A percentile compares a stretch with the other conserved stretches of the same genome.
These are phyloP conservation scores for Ophiostoma himal-ulmi DNA, from an alignment of 2,329 filamentous ascomycete species.

Conservation along the genomic window DNA sequence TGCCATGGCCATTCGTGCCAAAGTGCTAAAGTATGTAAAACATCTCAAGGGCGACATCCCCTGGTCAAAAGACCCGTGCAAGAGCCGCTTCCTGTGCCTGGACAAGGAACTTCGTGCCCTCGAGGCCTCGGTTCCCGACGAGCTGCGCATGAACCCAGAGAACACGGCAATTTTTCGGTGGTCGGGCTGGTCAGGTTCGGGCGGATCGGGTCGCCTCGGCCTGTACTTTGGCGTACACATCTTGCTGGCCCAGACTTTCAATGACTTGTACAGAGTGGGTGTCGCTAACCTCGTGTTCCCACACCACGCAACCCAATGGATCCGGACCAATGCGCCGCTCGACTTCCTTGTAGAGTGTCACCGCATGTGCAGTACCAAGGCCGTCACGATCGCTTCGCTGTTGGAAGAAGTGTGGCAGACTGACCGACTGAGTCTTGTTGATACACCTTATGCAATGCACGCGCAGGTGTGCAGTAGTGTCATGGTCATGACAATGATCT, in stretches of 20 bases:
- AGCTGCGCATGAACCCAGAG: slow-evolving; percentile 12
- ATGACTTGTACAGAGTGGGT: slow-evolving; percentile 23
- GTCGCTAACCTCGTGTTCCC: slow-evolving; percentile 24
- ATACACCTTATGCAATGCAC: slow-evolving; percentile 23
- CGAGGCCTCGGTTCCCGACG: slow-evolving; percentile 14
- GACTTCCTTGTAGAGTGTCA: slow-evolving; percentile 20
- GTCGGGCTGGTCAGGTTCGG: slow-evolving; percentile 11
- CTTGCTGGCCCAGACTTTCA: slow-evolving; percentile 21
- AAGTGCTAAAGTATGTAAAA: slow-evolving; percentile 22
- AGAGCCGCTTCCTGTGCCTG: slow-evolving; percentile 14
- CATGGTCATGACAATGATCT: slow-evolving; percentile 21
- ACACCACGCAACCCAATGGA: slow-evolving; percentile 22
- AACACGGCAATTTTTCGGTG: slow-evolving; percentile 19
- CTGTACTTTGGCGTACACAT: slow-evolving; percentile 23
- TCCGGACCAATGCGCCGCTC: slow-evolving; percentile 20
- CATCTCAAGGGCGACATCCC: slow-evolving; percentile 20
- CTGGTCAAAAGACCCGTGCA: slow-evolving; percentile 18
- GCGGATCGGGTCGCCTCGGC: slow-evolving; percentile 14
- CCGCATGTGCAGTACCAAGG: slow-evolving; percentile 20
- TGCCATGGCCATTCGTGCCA: slow-evolving; percentile 19
- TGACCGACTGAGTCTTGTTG: slow-evolving; percentile 17
- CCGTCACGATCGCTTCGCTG: slow-evolving; percentile 16
- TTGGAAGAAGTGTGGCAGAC: slow-evolving; percentile 18
- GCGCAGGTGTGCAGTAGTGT: slow-evolving; percentile 23
- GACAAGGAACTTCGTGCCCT: slow-evolving; percentile 19